Evolutionary conservation across 2,329 filamentous ascomycete genomes (phyloP).

Genomic region (Xylaria hypoxylon): DNA sequence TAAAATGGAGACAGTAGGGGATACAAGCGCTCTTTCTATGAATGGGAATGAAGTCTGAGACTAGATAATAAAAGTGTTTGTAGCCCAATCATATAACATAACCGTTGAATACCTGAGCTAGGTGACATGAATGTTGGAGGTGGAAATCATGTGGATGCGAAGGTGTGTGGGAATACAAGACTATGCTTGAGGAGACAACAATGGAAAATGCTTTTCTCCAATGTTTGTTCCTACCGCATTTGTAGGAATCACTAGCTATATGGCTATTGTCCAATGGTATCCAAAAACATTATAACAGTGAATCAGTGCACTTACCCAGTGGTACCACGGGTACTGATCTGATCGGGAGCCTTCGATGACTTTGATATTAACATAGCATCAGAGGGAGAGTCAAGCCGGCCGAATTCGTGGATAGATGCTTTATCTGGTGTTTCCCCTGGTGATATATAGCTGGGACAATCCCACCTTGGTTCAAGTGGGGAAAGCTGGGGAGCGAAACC

Average conservation of each 20-base stretch:
- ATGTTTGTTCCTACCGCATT: neutral
- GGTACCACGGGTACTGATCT: constrained; percentile 39
- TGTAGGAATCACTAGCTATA: too few species aligned
- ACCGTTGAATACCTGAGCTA: neutral
- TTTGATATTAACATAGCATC: constrained; percentile 50
- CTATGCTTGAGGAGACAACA: neutral
- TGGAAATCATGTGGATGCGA: neutral
- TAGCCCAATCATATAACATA: neutral
- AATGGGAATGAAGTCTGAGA: too few species aligned
- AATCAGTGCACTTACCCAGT: constrained; percentile 40
- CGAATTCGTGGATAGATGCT: constrained; percentile 24
- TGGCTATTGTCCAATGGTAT: neutral
- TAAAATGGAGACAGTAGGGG: too few species aligned
- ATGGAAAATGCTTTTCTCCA: neutral
- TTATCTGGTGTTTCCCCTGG: constrained; percentile 36
- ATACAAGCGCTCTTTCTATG: too few species aligned
- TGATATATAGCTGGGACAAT: constrained; percentile 21
- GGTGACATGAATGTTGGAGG: neutral
- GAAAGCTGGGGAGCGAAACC: constrained; percentile 54
- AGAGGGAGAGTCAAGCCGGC: constrained; percentile 47
- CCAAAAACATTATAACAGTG: neutral
- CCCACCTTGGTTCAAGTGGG: constrained; percentile 50
- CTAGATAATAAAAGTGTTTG: neutral
- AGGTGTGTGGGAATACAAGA: too few species aligned
- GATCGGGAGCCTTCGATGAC: constrained; percentile 36